A percentile compares a stretch with the other conserved stretches of the same genome.
These are phyloP conservation scores for Coemansia aciculifera DNA, from an alignment of 192 early-diverging fungal genomes.

Conservation along the genomic window DNA sequence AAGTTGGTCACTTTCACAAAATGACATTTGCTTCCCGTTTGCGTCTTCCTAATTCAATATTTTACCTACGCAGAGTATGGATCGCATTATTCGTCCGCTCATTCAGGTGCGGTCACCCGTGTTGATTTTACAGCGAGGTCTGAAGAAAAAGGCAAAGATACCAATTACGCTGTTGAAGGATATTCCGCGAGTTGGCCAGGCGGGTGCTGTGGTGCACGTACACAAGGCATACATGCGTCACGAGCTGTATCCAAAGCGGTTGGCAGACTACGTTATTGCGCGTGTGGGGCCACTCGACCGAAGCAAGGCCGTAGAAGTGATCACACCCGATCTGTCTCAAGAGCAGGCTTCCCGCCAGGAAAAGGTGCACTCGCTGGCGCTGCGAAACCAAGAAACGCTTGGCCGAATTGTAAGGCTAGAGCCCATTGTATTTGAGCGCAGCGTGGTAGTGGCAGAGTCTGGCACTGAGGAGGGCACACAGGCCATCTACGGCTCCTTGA, in stretches of 20 bases:
- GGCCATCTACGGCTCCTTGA: conserved; percentile 47
- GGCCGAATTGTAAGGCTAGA: conserved; percentile 21
- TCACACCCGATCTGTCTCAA: neutral
- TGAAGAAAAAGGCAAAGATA: conserved; percentile 42
- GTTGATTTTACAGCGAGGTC: conserved; percentile 30
- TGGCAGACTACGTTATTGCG: conserved; percentile 44
- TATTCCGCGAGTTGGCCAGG: conserved; percentile 37
- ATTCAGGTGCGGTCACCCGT: conserved; percentile 18
- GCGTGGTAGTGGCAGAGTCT: conserved; percentile 17
- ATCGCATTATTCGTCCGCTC: conserved; percentile 22
- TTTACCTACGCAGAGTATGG: conserved; percentile 15
- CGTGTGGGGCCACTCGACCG: conserved; percentile 44
- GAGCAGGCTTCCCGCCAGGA: conserved; percentile 10
- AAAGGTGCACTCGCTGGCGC: conserved; percentile 32
- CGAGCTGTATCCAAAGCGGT: conserved; percentile 50
- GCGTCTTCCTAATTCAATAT: too few species aligned
- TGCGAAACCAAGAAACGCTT: conserved; percentile 45
- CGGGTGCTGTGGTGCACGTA: conserved; percentile 39
- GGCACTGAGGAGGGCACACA: conserved; percentile 9
- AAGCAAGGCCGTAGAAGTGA: conserved; percentile 14
- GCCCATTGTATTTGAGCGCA: conserved; percentile 49
- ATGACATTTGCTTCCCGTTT: neutral
- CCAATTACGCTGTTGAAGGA: conserved; percentile 41
- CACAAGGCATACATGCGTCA: conserved; percentile 49
- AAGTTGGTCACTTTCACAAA: neutral